Evolutionary conservation across 2,329 filamentous ascomycete genomes (phyloP).

Genomic region (Botrytis porri): DNA sequence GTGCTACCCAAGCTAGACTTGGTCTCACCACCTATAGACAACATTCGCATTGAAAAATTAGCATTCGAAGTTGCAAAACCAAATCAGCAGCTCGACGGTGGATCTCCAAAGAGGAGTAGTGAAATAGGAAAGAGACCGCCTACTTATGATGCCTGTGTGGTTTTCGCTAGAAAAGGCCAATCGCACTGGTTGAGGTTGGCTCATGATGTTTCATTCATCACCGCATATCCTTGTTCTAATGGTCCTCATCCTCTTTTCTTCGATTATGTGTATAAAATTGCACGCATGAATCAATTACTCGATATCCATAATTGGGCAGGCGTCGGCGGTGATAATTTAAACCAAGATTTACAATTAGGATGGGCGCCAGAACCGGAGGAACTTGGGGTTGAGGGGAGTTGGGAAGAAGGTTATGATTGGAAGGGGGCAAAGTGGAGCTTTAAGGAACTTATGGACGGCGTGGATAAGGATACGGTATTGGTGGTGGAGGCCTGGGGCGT

Average conservation of each 20-base stretch:
- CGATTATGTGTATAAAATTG: slow-evolving; percentile 61
- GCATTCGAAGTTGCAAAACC: slow-evolving; percentile 37
- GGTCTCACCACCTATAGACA: slow-evolving; percentile 55
- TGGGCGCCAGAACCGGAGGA: slow-evolving; percentile 1
- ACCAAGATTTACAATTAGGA: neutral
- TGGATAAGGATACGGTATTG: slow-evolving; percentile 63
- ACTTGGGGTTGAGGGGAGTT: slow-evolving; percentile 1
- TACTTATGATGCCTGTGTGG: slow-evolving; percentile 59
- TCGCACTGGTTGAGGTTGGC: slow-evolving; percentile 62
- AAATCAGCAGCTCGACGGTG: neutral
- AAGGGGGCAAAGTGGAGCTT: neutral
- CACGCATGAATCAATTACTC: slow-evolving; percentile 63
- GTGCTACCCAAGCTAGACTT: slow-evolving; percentile 51
- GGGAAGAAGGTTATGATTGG: slow-evolving; percentile 33
- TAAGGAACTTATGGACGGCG: slow-evolving; percentile 28
- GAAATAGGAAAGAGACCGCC: slow-evolving; percentile 38
- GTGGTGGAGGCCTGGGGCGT: slow-evolving; percentile 72
- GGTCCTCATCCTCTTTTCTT: slow-evolving; percentile 70
- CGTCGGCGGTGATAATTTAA: slow-evolving; percentile 11
- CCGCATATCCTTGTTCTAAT: slow-evolving; percentile 61
- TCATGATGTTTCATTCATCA: slow-evolving; percentile 64
- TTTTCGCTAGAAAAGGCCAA: slow-evolving; percentile 61
- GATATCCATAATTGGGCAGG: slow-evolving; percentile 62
- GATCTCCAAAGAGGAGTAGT: slow-evolving; percentile 5
- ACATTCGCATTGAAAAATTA: slow-evolving; percentile 67